Conservation (phyloP, 2,329 filamentous ascomycete genomes). For the Neofusicoccum laricinum region DNA sequence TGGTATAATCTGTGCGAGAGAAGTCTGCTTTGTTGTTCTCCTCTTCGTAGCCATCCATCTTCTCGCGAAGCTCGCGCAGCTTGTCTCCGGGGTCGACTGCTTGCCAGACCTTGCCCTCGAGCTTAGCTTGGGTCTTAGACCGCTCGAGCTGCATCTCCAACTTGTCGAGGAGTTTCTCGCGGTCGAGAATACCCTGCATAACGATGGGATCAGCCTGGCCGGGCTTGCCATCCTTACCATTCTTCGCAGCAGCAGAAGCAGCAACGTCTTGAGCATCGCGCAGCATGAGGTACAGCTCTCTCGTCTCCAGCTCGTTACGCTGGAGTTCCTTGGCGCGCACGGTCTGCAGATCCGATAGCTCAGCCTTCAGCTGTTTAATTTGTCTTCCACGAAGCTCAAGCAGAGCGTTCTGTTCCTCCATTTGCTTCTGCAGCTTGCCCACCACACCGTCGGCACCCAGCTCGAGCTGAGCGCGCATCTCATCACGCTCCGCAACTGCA, state of each 20-base stretch:
- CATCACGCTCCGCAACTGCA: slow-evolving; percentile 93
- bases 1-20: slow-evolving; percentile 54
- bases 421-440: slow-evolving; percentile 84
- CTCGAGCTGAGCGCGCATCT: slow-evolving; percentile 84
- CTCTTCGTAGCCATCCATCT: slow-evolving; percentile 70
- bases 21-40: slow-evolving; percentile 44
- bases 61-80: slow-evolving; percentile 84
- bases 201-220: slow-evolving; percentile 66
- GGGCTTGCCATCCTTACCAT: slow-evolving; percentile 47
- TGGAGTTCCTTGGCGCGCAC: slow-evolving; percentile 87
- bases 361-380: slow-evolving; percentile 82
- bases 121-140: slow-evolving; percentile 95
- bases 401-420: slow-evolving; percentile 88
- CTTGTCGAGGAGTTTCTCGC: slow-evolving; percentile 87
- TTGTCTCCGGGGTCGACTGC: slow-evolving; percentile 83
- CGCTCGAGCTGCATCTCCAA: slow-evolving; percentile 93
- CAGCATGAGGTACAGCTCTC: slow-evolving; percentile 97
- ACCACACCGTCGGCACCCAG: slow-evolving; percentile 91
- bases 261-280: slow-evolving; percentile 95
- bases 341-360: slow-evolving; percentile 81
- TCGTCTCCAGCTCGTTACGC: slow-evolving; percentile 90
- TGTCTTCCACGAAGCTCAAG: slow-evolving; percentile 87
- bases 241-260: slow-evolving; percentile 74
- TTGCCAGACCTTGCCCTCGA: slow-evolving; percentile 91
- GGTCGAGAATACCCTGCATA: slow-evolving; percentile 90